Evolutionary conservation across 352 stramenopile species (phyloP), one percentile per base, ranked within the genome.

Genomic region (Phytophthora quininea): DNA sequence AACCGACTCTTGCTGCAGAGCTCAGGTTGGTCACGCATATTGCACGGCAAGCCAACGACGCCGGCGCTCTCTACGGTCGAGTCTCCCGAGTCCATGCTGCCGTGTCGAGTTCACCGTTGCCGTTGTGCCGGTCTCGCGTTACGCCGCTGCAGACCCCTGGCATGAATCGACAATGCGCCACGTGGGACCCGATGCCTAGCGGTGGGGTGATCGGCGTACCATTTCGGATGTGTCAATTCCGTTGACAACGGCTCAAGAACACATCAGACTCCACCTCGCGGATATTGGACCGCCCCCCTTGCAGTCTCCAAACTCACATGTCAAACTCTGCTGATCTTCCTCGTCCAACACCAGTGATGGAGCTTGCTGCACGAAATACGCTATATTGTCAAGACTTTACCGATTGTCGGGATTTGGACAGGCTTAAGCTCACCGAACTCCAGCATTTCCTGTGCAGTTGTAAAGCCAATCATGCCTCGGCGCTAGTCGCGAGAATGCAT

Each of bases 81-180:
- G 40, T 14, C 9, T n/a, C 10, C 40, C 40, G 40, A 24, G 12
- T 43, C 7, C 37, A 43, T 43, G 19, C 19, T 24, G 19, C 19
- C 19, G 19, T 24, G 19, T 24, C 19, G 19, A 24, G 19, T 40
- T 6, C 35, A 40, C 6, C 6, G 6, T 40, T 6, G 35, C 6
- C 35, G 6, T 40, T 40, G 6, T 40, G 35, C 6, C 6, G 15
- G 43, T 29, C 43, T 3, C 6, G 43, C 19, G 43, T 27, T 49
- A 9, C 15, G 6, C 14, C 43, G 10, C 19, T 49, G 14, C 43
- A 49, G 8, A 8, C 12, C 15, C 8, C 11, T 11, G 43, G 10
- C 15, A n/a, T 49, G 9, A 49, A 49, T 49, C 43, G 43, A 49
- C 43, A 49, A 29, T 49, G 43, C 15, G 9, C 43, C 9, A 49